Percentiles rank a stretch among this genome's conserved stretches.
These are phyloP conservation scores for Paramecium biaurelia DNA, from an alignment of 73 alveolate species.

Conservation along the genomic window DNA sequence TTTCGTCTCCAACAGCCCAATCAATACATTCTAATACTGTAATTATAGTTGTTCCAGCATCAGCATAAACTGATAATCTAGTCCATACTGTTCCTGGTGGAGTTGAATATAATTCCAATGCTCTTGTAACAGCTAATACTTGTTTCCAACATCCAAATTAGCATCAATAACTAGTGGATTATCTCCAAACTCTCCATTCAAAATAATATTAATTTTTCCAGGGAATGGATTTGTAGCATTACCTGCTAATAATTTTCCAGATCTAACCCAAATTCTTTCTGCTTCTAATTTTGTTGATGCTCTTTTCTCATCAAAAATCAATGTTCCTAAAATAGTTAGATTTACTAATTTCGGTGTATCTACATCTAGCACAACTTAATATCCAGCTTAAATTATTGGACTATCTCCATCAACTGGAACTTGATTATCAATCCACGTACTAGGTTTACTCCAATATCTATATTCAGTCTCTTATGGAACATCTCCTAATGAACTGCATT, in stretches of 20 bases:
- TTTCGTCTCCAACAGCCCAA: neutral
- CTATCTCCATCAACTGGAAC: conserved; percentile 10
- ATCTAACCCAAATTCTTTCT: neutral
- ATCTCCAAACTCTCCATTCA: conserved; percentile 17
- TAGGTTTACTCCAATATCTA: neutral
- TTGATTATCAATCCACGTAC: neutral
- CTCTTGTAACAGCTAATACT: conserved; percentile 23
- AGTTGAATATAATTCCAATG: neutral
- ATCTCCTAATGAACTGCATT: neutral
- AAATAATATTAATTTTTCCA: neutral
- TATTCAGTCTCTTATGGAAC: neutral
- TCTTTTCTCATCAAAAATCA: neutral
- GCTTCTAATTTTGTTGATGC: neutral
- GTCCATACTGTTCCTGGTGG: conserved; percentile 45
- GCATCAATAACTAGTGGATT: neutral
- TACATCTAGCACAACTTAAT: neutral
- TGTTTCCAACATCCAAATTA: conserved; percentile 33
- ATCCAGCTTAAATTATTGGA: neutral
- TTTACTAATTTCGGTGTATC: conserved; percentile 16
- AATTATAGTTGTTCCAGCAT: conserved; percentile 31
- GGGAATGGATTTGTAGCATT: conserved; percentile 45
- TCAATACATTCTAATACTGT: neutral
- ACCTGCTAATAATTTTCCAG: neutral
- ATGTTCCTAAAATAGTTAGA: neutral
- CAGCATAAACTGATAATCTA: conserved; percentile 29